Percentiles rank a stretch among this genome's conserved stretches.
phyloP scores from a whole-genome alignment of 306 rosid species.

The Cucurbita moschata region DNA sequence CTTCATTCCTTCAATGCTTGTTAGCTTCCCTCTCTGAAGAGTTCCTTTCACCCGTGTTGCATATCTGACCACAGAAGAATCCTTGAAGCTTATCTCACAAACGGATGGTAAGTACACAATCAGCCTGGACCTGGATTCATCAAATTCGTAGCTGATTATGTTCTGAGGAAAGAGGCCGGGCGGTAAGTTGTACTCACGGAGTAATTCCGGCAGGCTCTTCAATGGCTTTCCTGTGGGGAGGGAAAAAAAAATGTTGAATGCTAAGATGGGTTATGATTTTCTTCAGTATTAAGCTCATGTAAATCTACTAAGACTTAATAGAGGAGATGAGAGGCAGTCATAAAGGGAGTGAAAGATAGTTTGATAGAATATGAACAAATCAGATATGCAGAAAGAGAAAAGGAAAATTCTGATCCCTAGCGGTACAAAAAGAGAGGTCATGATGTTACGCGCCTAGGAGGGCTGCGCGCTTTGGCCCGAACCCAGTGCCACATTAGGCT shows the following conservation, averaged over 20 bases:
- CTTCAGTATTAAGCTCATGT: not conserved
- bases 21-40: slow-evolving; percentile 70
- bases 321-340: not conserved
- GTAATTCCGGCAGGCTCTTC: slow-evolving; percentile 77
- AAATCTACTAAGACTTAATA: not conserved
- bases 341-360: not conserved
- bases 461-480: no score
- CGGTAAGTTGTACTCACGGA: slow-evolving; percentile 78
- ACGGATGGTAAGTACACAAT: slow-evolving; percentile 69
- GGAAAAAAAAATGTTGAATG: not conserved
- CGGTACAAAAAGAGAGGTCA: no score
- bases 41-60: slow-evolving; percentile 63
- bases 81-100: slow-evolving; percentile 86
- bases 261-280: not conserved
- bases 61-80: slow-evolving; percentile 57
- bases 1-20: slow-evolving; percentile 83
- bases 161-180: slow-evolving; percentile 79
- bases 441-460: no score
- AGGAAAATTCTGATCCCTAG: not conserved
- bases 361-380: not conserved
- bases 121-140: slow-evolving; percentile 59
- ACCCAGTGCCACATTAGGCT: no score
- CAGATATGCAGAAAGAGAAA: not conserved
- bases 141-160: slow-evolving; percentile 68
- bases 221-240: slow-evolving; percentile 51